Base-by-base conservation (phyloP, 148 eudicot species). In the Polygonum aviculare region DNA sequence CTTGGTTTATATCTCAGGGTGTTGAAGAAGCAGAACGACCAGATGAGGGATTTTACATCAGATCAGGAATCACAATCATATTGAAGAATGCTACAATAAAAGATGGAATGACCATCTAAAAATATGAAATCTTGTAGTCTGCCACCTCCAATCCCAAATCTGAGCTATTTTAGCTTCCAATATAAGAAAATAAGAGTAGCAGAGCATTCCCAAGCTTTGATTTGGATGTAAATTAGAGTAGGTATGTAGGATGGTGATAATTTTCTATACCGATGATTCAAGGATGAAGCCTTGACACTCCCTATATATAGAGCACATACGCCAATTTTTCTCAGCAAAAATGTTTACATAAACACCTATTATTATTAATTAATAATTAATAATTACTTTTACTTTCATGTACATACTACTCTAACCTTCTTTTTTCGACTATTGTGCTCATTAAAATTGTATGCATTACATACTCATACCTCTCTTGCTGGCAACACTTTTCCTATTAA, bases 1-100 rank as follows among this genome's bases (percentile, higher is more conserved):
- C 4, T 38, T 69, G 26, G 26, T 21, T 14, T 71, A 15, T 60
- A 8, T 47, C 14, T 33, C 79, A 90, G 96, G 84, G 85, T 1
- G 93, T 94, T 48, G 88, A 91, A 60, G 98, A 94, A 88, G 95
- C 93, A 16, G 97, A 94, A 41, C 87, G 94, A 59, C 82, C 91
- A 55, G 81, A 84, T 4, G 96, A 92, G 69, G 97, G 98, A 38
- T 90, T 94, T 77, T 94, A 94, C 84, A 92, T 94, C 26, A 83
- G 96, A 77, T 92, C 94, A 16, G 97, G 96, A 69, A 94, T 94
- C 78, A 87, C 92, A 3, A 82, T 94, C 51, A 84, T 90, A 22
- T 79, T 88, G 51, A 91, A 94, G 92, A 94, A 90, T 31, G 91
- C 96, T 52, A 92, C 93, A 51, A 89, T 94, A 57, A 84, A 83